A percentile compares a stretch with the other conserved stretches of the same genome.
These are phyloP conservation scores for Paecilomyces fulvus DNA, from an alignment of 2,329 filamentous ascomycete genomes.

Conservation along the genomic window DNA sequence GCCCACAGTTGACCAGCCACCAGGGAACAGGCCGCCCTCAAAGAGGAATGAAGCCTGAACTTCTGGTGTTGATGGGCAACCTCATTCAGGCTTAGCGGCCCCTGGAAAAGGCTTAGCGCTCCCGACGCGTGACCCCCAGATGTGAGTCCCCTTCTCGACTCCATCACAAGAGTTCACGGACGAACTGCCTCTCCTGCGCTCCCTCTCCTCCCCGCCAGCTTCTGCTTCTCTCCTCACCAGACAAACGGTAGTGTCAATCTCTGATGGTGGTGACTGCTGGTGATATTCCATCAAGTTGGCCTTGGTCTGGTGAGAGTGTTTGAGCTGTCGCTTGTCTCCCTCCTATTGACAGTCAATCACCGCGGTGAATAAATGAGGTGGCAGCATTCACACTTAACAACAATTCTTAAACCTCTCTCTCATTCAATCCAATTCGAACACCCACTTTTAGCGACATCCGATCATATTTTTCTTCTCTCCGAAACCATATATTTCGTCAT, in stretches of 20 bases:
- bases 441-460: background rate
- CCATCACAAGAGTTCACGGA: background rate
- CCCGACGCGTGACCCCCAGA: constrained; percentile 30
- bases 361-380: background rate
- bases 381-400: background rate
- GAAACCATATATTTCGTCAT: background rate
- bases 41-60: background rate
- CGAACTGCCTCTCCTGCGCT: background rate
- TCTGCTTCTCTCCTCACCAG: background rate
- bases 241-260: background rate
- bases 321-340: background rate
- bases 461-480: background rate
- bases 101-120: constrained; percentile 25
- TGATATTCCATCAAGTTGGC: background rate
- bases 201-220: background rate
- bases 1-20: background rate
- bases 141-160: background rate
- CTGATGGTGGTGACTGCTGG: background rate
- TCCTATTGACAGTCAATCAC: background rate
- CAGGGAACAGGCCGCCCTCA: background rate
- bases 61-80: background rate
- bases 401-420: background rate
- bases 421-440: background rate
- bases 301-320: background rate
- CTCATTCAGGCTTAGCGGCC: background rate